phyloP scores from a whole-genome alignment of 2,329 filamentous ascomycete genomes.

The Basipetospora sp. region DNA sequence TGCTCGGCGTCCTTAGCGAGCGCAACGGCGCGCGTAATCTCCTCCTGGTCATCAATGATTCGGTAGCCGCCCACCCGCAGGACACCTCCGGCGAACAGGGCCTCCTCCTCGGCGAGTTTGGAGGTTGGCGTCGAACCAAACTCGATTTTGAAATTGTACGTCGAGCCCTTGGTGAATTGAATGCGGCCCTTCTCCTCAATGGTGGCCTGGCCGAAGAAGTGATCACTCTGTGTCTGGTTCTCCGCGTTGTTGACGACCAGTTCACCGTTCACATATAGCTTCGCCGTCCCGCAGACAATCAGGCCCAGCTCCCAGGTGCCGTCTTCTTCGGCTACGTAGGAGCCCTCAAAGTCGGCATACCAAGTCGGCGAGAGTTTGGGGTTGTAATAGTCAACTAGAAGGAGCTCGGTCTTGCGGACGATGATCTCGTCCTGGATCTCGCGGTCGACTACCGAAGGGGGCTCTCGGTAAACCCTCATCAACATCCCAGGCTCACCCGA shows the following conservation, averaged over 20 bases:
- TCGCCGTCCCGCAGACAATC: slow-evolving; percentile 51
- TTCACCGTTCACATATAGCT: slow-evolving; percentile 46
- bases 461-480: slow-evolving; percentile 48
- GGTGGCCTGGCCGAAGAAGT: slow-evolving; percentile 51
- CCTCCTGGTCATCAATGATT: slow-evolving; percentile 39
- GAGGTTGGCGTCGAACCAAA: slow-evolving; percentile 45
- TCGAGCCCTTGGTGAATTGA: slow-evolving; percentile 41
- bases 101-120: slow-evolving; percentile 34
- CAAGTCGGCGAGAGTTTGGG: slow-evolving; percentile 38
- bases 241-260: slow-evolving; percentile 52
- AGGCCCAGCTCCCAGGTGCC: slow-evolving; percentile 51
- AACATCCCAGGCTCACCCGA: slow-evolving; percentile 43
- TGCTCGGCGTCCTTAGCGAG: slow-evolving; percentile 58
- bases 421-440: slow-evolving; percentile 35
- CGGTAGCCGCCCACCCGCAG: slow-evolving; percentile 48
- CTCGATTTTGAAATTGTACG: slow-evolving; percentile 44
- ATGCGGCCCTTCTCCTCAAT: slow-evolving; percentile 46
- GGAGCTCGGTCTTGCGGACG: slow-evolving; percentile 33
- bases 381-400: slow-evolving; percentile 36
- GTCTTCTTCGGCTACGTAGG: slow-evolving; percentile 44
- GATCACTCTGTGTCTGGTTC: slow-evolving; percentile 45
- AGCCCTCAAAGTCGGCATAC: slow-evolving; percentile 48
- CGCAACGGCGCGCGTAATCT: slow-evolving; percentile 51
- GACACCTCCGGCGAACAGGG: slow-evolving; percentile 42
- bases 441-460: slow-evolving; percentile 31